Evolutionary conservation across 164 flowering plant genomes (phyloP), one percentile per base, ranked within the genome.

Genomic region (Annona cherimola): DNA sequence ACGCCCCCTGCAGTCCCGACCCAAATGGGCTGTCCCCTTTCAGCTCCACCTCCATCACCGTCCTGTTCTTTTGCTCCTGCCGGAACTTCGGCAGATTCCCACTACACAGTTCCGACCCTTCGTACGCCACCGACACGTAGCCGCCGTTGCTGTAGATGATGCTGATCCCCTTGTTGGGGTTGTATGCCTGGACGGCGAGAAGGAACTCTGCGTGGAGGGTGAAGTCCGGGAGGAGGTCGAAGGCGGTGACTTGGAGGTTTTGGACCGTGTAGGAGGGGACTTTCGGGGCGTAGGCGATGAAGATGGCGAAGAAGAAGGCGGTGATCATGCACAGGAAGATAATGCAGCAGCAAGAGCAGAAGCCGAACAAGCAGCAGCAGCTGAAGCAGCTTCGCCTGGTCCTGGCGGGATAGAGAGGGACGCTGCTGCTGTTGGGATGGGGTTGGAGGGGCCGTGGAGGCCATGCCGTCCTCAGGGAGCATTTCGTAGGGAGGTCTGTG

Each of bases 1-100:
- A 69, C 0, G 87, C 84, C 16, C 69, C 76, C 39, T 88, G 93
- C 14, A 89, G 82, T 3, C 85, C 89, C 1, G 87, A 80, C 42
- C 88, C 94, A 16, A 86, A 81, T 61, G 72, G 76, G 50, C 82
- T 81, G 44, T 81, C 80, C 42, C 97, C 97, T 14, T 69, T 76
- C 74, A 88, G 26, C 7, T 43, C 63, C 39, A 89, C 71, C 0
- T 79, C 65, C 50, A 88, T 69, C 5, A 78, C 39, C 1, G 86
- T 84, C n/a, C 69, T 75, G 71, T 88, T 89, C 11, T 72, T 60
- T 1, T 68, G 46, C 4, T 87, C 89, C 66, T 91, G 97, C 5
- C 73, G 67, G 60, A 88, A 88, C n/a, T 76, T 16, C 0, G 91
- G 94, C 0, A 88, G 65, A 26, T 76, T 72, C 1, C 97, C 97